These are phyloP conservation scores for Phytophthora capsici DNA, from an alignment of 352 stramenopile genomes.

Conservation along the genomic window DNA sequence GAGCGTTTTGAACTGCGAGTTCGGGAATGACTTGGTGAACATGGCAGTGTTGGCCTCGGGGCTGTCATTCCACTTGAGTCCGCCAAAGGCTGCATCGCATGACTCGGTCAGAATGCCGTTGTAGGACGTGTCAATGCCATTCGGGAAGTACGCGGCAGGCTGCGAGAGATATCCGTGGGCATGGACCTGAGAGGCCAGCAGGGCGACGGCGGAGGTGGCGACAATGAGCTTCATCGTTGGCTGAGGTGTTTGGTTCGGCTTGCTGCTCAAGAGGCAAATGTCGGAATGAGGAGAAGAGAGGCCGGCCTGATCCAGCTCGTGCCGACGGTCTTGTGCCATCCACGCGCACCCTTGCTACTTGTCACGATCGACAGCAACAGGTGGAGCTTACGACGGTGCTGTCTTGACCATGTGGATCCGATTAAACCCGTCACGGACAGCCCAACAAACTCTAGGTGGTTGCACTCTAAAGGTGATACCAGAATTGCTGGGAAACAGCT, in stretches of 20 bases:
- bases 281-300: constrained; percentile 23
- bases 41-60: constrained; percentile 34
- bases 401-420: constrained; percentile 15
- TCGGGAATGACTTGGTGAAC: constrained; percentile 39
- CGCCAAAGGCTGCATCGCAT: constrained; percentile 30
- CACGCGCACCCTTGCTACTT: constrained; percentile 1
- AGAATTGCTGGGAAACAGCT: constrained; percentile 20
- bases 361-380: constrained; percentile 21
- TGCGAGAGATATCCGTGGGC: constrained; percentile 53
- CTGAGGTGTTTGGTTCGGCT: background rate
- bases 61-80: constrained; percentile 40
- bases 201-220: constrained; percentile 23
- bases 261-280: constrained; percentile 29
- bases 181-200: constrained; percentile 28
- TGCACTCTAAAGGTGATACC: constrained; percentile 1
- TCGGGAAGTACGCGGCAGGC: constrained; percentile 37
- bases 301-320: background rate
- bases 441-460: constrained; percentile 15
- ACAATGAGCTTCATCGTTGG: constrained; percentile 37
- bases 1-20: constrained; percentile 42
- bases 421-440: constrained; percentile 9
- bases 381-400: constrained; percentile 21
- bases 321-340: constrained; percentile 15
- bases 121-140: constrained; percentile 36
- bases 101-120: constrained; percentile 30